Percentiles rank a stretch among this genome's conserved stretches.
These are phyloP conservation scores for Murraya koenigii DNA, from an alignment of 345 rosid genomes.

Conservation along the genomic window DNA sequence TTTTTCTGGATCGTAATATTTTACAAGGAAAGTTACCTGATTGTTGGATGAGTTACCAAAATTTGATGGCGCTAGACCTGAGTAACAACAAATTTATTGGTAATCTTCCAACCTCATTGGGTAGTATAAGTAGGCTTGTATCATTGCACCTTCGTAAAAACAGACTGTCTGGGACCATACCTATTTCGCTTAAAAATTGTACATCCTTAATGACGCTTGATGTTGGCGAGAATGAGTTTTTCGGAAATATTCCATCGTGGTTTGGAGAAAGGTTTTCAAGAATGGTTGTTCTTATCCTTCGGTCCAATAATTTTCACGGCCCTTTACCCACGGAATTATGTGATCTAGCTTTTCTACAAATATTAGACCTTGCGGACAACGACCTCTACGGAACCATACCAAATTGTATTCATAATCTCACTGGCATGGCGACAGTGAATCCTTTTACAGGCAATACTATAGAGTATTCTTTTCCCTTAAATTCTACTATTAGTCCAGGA, in stretches of 20 bases:
- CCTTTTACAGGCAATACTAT: neutral
- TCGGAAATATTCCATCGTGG: neutral
- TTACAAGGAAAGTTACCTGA: neutral
- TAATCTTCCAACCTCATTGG: too few species aligned
- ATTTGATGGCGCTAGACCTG: too few species aligned
- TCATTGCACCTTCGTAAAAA: neutral
- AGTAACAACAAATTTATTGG: too few species aligned
- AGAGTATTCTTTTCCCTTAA: neutral
- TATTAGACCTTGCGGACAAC: conserved; percentile 15
- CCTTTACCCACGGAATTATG: neutral
- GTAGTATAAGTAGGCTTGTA: neutral
- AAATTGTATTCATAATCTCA: neutral
- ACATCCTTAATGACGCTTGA: neutral
- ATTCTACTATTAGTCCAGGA: rapidly evolving
- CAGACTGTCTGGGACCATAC: neutral
- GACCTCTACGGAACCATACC: conserved; percentile 5
- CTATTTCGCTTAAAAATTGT: neutral
- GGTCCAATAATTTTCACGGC: conserved; percentile 13
- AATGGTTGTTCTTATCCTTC: too few species aligned
- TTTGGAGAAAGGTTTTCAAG: neutral
- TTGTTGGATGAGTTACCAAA: too few species aligned
- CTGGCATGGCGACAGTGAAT: neutral
- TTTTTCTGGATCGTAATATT: conserved; percentile 33
- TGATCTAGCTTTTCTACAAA: neutral
- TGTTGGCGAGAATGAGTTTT: neutral